Base-by-base conservation (phyloP, 352 stramenopile genomes). In the Globisporangium apiculatum region DNA sequence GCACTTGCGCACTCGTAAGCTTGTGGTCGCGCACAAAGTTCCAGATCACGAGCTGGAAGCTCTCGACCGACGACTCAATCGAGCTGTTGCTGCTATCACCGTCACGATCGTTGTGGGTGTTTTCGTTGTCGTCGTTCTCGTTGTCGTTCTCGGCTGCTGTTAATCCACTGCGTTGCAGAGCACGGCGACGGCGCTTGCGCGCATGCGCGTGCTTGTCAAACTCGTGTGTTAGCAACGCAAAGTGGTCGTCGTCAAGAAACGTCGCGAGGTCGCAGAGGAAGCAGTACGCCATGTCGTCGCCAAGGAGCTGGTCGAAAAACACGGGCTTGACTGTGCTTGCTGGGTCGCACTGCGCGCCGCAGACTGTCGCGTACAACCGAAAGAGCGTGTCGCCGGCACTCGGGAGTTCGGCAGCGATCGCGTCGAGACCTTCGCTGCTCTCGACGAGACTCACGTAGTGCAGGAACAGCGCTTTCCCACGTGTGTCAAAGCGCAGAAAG, bases 241-340 rank as follows among this genome's bases (percentile, higher is more conserved):
- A 90, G 45, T 90, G 80, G 14, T 86, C 72, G 24, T 87, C 71
- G 5, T 67, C 86, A 46, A 90, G 37, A 51, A 80, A 86, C 0
- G 55, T 62, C 0, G 78, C 75, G 7, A 90, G 46, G 45, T 90
- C 80, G 36, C 69, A 84, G 15, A 90, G 54, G 54, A 90, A 90
- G 52, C 87, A 83, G 36, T 81, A 90, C 45, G 88, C 80, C 60
- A 84, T 86, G 43, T 88, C 76, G 3, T 72, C 47, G 11, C 76
- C 68, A 11, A 87, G 53, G 11, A 90, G 45, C 45, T 82, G 83
- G 3, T 67, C 52, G 64, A 83, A 88, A 48, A 90, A 87, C 8
- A 79, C 65, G 12, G 75, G 62, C 43, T 88, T 90, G 0, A 64
- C 63, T 0, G 64, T 51, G 5, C 61, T 69, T 42, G 3, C 62